phyloP scores from a whole-genome alignment of 176 grass and related monocot genomes.

The Triticum turgidum region DNA sequence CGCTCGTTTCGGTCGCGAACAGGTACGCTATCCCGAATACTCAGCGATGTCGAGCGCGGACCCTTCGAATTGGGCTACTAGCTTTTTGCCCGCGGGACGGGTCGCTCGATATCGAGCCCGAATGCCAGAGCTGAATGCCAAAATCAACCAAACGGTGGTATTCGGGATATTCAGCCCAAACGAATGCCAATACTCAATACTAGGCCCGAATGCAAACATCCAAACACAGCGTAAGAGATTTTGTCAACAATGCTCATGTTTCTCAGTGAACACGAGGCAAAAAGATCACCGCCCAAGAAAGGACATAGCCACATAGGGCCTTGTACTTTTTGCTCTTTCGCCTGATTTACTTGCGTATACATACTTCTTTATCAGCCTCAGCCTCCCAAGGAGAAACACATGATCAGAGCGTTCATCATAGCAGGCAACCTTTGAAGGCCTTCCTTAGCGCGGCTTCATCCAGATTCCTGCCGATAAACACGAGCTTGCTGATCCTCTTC shows the following conservation, averaged over 20 bases:
- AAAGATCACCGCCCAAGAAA: background rate
- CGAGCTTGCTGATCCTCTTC: conserved; percentile 60
- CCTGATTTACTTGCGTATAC: background rate
- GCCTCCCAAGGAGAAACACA: background rate
- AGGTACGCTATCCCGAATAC: too few species aligned
- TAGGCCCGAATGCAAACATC: too few species aligned
- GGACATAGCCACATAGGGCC: background rate
- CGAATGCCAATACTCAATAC: too few species aligned
- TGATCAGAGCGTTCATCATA: conserved; percentile 15
- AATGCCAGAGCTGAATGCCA: too few species aligned
- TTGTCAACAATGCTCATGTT: background rate
- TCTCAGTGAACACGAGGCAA: background rate
- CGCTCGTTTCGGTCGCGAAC: too few species aligned
- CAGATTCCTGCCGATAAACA: conserved; percentile 69
- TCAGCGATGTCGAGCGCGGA: too few species aligned
- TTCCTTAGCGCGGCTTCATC: conserved; percentile 53
- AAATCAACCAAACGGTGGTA: too few species aligned
- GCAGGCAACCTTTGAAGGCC: conserved; percentile 64
- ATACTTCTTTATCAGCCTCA: background rate
- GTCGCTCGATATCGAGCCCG: too few species aligned
- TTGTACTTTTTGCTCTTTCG: background rate
- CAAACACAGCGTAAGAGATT: too few species aligned
- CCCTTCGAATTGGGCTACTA: too few species aligned
- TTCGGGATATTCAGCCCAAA: too few species aligned
- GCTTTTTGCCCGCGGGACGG: too few species aligned